Evolutionary conservation across 2,329 filamentous ascomycete species (phyloP), one percentile per base, ranked within the genome.

Genomic region (Drechmeria coniospora): DNA sequence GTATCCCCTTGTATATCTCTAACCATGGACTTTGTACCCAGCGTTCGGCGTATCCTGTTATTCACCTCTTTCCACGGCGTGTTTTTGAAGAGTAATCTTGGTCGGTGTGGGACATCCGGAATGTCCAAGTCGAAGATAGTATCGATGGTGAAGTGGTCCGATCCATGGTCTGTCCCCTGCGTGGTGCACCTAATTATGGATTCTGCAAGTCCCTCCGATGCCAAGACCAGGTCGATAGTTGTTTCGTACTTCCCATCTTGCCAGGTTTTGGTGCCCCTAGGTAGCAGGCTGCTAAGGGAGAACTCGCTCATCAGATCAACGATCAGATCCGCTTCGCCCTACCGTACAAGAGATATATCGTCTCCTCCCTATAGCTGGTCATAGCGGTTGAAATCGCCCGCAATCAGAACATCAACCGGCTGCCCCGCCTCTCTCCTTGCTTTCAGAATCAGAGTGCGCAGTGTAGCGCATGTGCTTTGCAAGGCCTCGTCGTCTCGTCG

Each of bases 181-280:
- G 18, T n/a, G 9, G 15, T 26, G 39, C 23, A 30, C 23, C 35
- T 35, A 13, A 39, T 30, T 10, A 36, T 26, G 9, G 22, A 22
- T 4, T 31, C 18, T 2, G 28, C 28, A 8, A 45, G 23, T 15
- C 36, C 40, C 17, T 42, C 32, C 6, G 38, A 38, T 8, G 25
- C 38, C 7, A 45, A 33, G 6, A 44, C 36, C 8, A 47, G 23
- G 25, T 46, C 34, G 15, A 47, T 42, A 5, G 36, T 49, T 12
- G 35, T 27, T 18, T 39, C 32, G 26, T 32, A 17, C 5, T 40
- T 33, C 14, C 40, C 28, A 11, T 38, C 31, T 15, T 46, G 30
- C 48, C 35, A 53, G 32, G 37, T 53, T 31, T 53, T 54, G 16
- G 41, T 53, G 4, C 45, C 48, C 33, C 42, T 32, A 27, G 40